Evolutionary conservation across 345 rosid genomes (phyloP), one percentile per base, ranked within the genome.

Genomic region (Eucalyptus guilfoylei): DNA sequence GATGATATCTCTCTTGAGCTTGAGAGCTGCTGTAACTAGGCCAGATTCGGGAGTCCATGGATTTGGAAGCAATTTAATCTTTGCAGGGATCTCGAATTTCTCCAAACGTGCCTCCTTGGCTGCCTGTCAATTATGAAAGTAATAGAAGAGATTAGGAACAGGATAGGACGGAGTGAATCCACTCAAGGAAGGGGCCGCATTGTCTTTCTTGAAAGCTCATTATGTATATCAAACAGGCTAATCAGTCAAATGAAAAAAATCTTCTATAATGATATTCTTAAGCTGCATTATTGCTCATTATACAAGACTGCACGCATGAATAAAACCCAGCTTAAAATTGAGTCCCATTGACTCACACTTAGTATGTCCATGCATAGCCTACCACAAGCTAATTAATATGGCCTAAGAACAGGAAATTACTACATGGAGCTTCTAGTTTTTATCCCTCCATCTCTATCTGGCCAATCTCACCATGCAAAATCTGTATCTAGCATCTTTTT

Each of bases 21-120:
- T 97, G 87, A 97, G 93, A 86, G 99, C 99, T 87, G 98, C 98
- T 14, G 99, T 98, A 48, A 95, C 98, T 47, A 98, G 93, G 16
- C 99, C 99, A n/a, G 97, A 91, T 86, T 97, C 99, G 45, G 99
- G 99, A 44, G 98, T 97, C 99, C 99, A 98, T 28, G 97, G 95
- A 64, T 94, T 88, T n/a, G 95, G 92, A 88, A 96, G 92, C 94
- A 98, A 85, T 88, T 95, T 98, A 80, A 98, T 93, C 96, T 95
- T 98, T 64, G 94, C 94, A 3, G 99, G 99, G 91, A 95, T 96
- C 96, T 98, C 99, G 90, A 98, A 96, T 94, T 96, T 98, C 92
- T 96, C 97, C 90, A 97, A 90, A 6, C 95, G 90, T 3, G 95
- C 95, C 49, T 92, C 92, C 95, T 97, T 98, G 69, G 93, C 98